Evolutionary conservation across 2,329 filamentous ascomycete species (phyloP).

Genomic region (Pseudogymnoascus sp.): DNA sequence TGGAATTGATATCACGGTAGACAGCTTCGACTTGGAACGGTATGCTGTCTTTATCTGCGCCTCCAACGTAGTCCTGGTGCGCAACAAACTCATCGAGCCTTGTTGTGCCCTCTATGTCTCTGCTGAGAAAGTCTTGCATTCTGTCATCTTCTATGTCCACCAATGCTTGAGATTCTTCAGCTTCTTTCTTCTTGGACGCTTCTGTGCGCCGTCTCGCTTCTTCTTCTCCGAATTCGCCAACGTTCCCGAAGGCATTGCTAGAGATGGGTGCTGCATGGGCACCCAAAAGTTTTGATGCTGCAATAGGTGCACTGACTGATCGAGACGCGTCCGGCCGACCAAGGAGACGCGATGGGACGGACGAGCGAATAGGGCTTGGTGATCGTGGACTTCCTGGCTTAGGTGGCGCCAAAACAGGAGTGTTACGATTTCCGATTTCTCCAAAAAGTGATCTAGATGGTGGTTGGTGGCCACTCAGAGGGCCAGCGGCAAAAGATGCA

Average conservation of each 20-base stretch:
- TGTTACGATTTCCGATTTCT: constrained; percentile 43
- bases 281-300: constrained; percentile 47
- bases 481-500: constrained; percentile 33
- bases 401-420: constrained; percentile 47
- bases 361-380: constrained; percentile 61
- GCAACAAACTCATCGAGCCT: constrained; percentile 62
- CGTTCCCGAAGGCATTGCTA: constrained; percentile 15
- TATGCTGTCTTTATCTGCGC: constrained; percentile 42
- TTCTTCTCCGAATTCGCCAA: constrained; percentile 21
- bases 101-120: constrained; percentile 54
- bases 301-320: constrained; percentile 54
- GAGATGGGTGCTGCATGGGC: constrained; percentile 39
- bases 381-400: constrained; percentile 57
- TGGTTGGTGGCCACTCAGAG: constrained; percentile 30
- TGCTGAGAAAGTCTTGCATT: constrained; percentile 54
- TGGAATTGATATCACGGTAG: constrained; percentile 80
- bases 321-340: constrained; percentile 42
- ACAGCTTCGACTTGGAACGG: constrained; percentile 58
- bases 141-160: constrained; percentile 64
- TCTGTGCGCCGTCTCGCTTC: constrained; percentile 25
- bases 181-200: constrained; percentile 47
- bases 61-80: constrained; percentile 47
- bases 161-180: constrained; percentile 49
- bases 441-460: constrained; percentile 43
- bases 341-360: constrained; percentile 44